Evolutionary conservation across 257 asterid species (phyloP).

Genomic region (Forsythia viridissima): DNA sequence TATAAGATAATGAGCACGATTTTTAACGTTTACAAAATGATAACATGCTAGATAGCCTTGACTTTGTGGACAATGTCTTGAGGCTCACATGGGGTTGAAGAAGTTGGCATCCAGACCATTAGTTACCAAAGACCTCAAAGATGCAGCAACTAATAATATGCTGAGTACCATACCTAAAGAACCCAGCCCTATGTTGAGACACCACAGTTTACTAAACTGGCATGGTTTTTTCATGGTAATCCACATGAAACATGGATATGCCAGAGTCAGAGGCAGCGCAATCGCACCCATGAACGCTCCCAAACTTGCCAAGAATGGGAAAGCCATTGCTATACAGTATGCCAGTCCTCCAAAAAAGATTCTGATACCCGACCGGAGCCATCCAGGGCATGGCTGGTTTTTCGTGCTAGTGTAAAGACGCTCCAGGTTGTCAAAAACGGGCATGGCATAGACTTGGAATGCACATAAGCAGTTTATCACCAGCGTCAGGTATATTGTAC

Average conservation of each 20-base stretch:
- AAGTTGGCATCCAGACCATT: constrained; percentile 69
- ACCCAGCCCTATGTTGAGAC: constrained; percentile 53
- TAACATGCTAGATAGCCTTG: background rate
- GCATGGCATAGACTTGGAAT: constrained; percentile 69
- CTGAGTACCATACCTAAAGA: constrained; percentile 39
- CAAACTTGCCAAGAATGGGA: constrained; percentile 62
- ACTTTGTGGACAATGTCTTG: background rate
- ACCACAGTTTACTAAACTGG: constrained; percentile 40
- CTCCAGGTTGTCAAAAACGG: constrained; percentile 62
- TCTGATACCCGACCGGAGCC: constrained; percentile 47
- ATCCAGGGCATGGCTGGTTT: constrained; percentile 50
- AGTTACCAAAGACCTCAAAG: constrained; percentile 55
- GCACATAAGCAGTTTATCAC: constrained; percentile 50
- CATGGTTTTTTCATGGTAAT: constrained; percentile 50
- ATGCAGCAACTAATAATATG: constrained; percentile 28
- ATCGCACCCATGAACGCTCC: constrained; percentile 54
- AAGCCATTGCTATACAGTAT: constrained; percentile 52
- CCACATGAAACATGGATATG: constrained; percentile 84
- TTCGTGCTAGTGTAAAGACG: constrained; percentile 44
- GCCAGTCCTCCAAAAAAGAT: constrained; percentile 57
- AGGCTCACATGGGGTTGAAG: constrained; percentile 45
- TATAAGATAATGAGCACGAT: background rate
- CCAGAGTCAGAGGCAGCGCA: constrained; percentile 52
- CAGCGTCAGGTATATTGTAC: constrained; percentile 34
- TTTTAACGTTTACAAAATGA: too few relatives aligned